Base-by-base conservation (phyloP, 768 basidiomycete genomes). In the Tremella mesenterica region DNA sequence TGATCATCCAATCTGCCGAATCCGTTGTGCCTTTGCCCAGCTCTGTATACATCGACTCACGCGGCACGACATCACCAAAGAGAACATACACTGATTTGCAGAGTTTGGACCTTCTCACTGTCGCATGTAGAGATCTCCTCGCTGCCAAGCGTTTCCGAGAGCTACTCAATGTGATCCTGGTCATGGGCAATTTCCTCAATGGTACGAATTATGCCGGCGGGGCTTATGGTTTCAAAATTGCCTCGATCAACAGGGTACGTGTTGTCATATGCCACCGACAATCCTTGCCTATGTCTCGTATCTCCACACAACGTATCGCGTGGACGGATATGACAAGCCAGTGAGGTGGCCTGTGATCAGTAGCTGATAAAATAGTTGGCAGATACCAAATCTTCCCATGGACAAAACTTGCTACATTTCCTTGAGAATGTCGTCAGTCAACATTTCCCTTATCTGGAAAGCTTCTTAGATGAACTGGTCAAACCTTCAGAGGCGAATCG, bases 111-210 rank as follows among this genome's bases (percentile, higher is more conserved):
- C 88, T 88, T 62, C 75, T 96, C 41, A 80, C 81, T 12, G 83
- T 86, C 38, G 93, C 92, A 34, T 86, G 89, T 18, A 77, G 84
- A 44, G 79, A 84, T 18, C 76, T 97, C 23, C 78, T 88, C 33
- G 77, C 84, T 48, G 91, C 93, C n/a, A 82, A 81, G 63, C 77
- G 81, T 36, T 95, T 99, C 77, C 90, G 90, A 64, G 85, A 92
- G 69, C 76, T 97, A 27, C 80, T 96, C 48, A 90, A 85, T 85
- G 80, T 99, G 36, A 95, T 97, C 59, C 83, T 99, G 13, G 79
- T 92, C 62, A 82, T 99, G 61, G 93, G 93, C 38, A 99, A 99
- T 72, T 99, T 90, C 73, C 91, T 97, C 85, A 99, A 99, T 69
- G 89, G 91, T 5, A 85, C 89, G 49, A 90, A 92, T 50, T 80